A percentile compares a stretch with the other conserved stretches of the same genome.
Evolutionary conservation across 1,139 yeast genomes (phyloP).

Genomic region (Nakaseomyces glabratus): DNA sequence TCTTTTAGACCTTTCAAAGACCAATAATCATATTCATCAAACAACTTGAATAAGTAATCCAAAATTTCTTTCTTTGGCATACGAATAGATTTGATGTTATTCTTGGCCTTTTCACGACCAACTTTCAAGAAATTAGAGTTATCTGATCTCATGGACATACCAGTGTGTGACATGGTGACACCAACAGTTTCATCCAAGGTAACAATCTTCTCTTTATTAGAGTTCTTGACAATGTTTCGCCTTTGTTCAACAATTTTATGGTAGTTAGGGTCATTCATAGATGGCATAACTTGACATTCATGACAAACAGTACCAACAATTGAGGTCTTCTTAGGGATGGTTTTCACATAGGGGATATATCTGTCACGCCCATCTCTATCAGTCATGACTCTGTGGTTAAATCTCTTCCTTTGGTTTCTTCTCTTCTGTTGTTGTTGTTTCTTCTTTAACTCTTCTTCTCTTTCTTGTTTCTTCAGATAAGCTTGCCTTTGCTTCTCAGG

Average conservation of each 20-base stretch:
- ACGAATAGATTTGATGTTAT: constrained; percentile 70
- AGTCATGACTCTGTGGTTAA: constrained; percentile 33
- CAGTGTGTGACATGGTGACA: constrained; percentile 74
- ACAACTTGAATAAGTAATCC: constrained; percentile 77
- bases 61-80: constrained; percentile 89
- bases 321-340: constrained; percentile 79
- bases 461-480: constrained; percentile 32
- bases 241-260: constrained; percentile 48
- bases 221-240: constrained; percentile 37
- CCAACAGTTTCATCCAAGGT: constrained; percentile 80
- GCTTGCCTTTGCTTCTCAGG: constrained; percentile 37
- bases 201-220: constrained; percentile 63
- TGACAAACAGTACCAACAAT: constrained; percentile 82
- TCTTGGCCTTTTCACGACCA: constrained; percentile 35
- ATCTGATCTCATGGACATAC: constrained; percentile 65
- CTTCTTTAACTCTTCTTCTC: constrained; percentile 34
- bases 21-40: constrained; percentile 97
- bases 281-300: constrained; percentile 84
- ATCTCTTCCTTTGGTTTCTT: constrained; percentile 28
- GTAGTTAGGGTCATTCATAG: constrained; percentile 63
- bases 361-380: constrained; percentile 40
- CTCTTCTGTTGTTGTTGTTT: constrained; percentile 30
- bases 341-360: constrained; percentile 63
- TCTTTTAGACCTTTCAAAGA: constrained; percentile 89
- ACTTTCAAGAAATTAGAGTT: constrained; percentile 56